Evolutionary conservation across 495 filamentous ascomycete genomes (phyloP).

Genomic region (Zalerion maritima): DNA sequence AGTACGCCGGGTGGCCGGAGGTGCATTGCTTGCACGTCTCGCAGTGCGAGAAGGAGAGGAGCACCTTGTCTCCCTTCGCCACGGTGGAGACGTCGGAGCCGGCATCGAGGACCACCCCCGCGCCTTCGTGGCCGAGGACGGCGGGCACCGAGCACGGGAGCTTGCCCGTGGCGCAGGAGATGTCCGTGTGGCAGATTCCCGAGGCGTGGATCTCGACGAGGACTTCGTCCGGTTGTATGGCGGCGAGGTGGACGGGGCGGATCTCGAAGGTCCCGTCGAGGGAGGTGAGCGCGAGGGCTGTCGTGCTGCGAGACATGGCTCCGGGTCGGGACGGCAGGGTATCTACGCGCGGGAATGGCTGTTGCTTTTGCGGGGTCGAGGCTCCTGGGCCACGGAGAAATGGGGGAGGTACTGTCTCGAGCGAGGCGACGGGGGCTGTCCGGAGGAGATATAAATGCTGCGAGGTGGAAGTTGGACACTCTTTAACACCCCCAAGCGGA

Average conservation of each 20-base stretch:
- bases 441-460: no score
- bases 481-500: no score
- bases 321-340: no score
- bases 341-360: no score
- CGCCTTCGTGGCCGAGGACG: constrained; percentile 69
- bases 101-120: constrained; percentile 44
- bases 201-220: constrained; percentile 57
- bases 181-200: constrained; percentile 66
- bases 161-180: constrained; percentile 25
- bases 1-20: constrained; percentile 49
- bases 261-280: constrained; percentile 48
- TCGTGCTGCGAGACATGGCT: no score
- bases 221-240: constrained; percentile 52
- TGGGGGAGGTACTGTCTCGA: no score
- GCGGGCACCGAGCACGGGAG: constrained; percentile 38
- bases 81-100: constrained; percentile 40
- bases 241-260: constrained; percentile 44
- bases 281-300: no score
- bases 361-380: no score
- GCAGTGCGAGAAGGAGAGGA: constrained; percentile 30
- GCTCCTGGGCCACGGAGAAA: no score
- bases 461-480: no score
- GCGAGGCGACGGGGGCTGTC: no score
- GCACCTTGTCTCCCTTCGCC: constrained; percentile 45
- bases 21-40: constrained; percentile 37